A percentile compares a stretch with the other conserved stretches of the same genome.
Evolutionary conservation across 148 eudicot genomes (phyloP).

Genomic region (Rhododendron mucronatum): DNA sequence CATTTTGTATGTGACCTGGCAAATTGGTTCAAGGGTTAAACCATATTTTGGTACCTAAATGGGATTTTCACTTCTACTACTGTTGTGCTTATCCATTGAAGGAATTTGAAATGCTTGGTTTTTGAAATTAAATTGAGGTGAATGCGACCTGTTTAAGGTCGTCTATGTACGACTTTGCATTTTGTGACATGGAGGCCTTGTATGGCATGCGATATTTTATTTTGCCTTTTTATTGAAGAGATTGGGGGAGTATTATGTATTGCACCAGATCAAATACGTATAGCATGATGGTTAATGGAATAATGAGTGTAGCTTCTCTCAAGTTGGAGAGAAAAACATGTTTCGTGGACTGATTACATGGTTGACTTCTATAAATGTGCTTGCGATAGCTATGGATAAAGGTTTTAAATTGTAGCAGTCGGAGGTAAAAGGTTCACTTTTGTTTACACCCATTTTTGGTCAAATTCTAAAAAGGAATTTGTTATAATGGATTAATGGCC

Average conservation of each 20-base stretch:
- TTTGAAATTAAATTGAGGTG: background rate
- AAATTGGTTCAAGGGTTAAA: background rate
- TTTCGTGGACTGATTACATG: too few relatives aligned
- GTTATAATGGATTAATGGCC: too few relatives aligned
- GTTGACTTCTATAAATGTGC: too few relatives aligned
- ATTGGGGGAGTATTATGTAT: background rate
- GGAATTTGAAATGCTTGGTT: background rate
- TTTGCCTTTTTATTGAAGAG: background rate
- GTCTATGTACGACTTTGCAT: background rate
- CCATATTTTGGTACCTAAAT: background rate
- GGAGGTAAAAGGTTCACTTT: too few relatives aligned
- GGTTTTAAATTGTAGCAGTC: too few relatives aligned
- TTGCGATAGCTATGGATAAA: too few relatives aligned
- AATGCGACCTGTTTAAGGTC: background rate
- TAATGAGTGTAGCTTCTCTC: too few relatives aligned
- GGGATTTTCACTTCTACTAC: background rate
- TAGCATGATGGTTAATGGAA: too few relatives aligned
- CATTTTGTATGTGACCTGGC: background rate
- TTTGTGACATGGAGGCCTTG: background rate
- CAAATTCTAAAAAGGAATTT: too few relatives aligned
- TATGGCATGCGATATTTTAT: too few relatives aligned
- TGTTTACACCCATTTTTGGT: too few relatives aligned
- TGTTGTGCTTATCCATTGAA: background rate
- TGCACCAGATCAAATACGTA: background rate
- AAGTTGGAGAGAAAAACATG: too few relatives aligned